phyloP scores from a whole-genome alignment of 129 eudicot genomes.

The Saussurea involucrata region DNA sequence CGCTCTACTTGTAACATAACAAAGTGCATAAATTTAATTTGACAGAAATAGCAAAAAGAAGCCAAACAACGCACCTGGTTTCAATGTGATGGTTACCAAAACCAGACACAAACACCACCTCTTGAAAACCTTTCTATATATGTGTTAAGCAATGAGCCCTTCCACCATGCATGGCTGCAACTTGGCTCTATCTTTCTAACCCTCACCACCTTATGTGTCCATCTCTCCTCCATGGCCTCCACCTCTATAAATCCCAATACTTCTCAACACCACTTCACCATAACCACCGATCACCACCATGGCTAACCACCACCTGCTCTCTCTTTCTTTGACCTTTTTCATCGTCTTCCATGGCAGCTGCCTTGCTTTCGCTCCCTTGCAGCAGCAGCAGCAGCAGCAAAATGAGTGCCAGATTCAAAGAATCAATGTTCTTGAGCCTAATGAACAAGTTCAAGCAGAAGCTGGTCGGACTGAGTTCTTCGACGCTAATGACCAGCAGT shows the following conservation, averaged over 20 bases:
- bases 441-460: constrained; percentile 38
- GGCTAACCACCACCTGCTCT: constrained; percentile 34
- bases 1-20: too few relatives aligned
- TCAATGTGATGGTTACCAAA: not conserved
- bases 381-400: constrained; percentile 24
- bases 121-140: not conserved
- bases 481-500: constrained; percentile 46
- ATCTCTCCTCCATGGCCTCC: constrained; percentile 6
- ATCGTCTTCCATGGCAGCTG: constrained; percentile 28
- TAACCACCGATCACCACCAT: constrained; percentile 32
- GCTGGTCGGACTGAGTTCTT: constrained; percentile 65
- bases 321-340: constrained; percentile 30
- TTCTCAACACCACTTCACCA: constrained; percentile 23
- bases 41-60: not conserved
- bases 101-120: constrained; percentile 1
- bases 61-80: not conserved
- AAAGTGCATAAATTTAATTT: too few relatives aligned
- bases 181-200: constrained; percentile 26
- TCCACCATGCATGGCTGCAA: constrained; percentile 28
- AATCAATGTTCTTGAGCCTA: constrained; percentile 55
- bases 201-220: constrained; percentile 29
- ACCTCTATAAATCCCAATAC: constrained; percentile 18
- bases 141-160: constrained; percentile 22
- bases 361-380: constrained; percentile 25
- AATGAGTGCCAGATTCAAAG: constrained; percentile 50